Evolutionary conservation across 768 basidiomycete species (phyloP), one percentile per base, ranked within the genome.

Genomic region (Rhizopogon vesiculosus): DNA sequence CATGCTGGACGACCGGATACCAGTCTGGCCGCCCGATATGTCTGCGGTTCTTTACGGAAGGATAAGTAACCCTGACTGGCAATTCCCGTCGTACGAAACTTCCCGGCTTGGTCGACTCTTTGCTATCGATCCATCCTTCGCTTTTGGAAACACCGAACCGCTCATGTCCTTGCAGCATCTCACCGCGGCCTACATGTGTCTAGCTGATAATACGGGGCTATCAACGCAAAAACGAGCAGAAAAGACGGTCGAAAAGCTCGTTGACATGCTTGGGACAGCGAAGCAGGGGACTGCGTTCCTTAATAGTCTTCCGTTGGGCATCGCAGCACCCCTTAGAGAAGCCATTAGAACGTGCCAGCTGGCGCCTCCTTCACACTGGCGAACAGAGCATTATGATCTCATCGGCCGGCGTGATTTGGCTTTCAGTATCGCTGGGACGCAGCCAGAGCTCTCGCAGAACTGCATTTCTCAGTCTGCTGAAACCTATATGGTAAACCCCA

Each of bases 301-400:
- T 42, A 75, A 80, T 53, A 70, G 72, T 18, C 67, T 93, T 16
- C 85, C 90, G 1, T 66, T 91, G 10, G 89, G 90, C 0, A 75
- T 91, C 29, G 81, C 86, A 1, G 79, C 86, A 0, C 95, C 96
- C 1, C 71, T 98, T 5, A 75, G 87, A 52, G 97, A 98, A 67
- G 91, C 89, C 1, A 76, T 89, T n/a, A 74, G 92, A 57, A 85
- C 87, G 8, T 93, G 91, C 58, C 93, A 96, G 65, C 70, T 88
- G 6, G 79, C 84, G 0, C 91, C 95, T 3, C 84, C 87, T 1
- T 76, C 78, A 4, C 78, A 85, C 58, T 94, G 92, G 93, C 78
- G 85, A 0, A 61, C 70, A 28, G 70, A 72, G 25, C 70, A 72
- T 52, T 70, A 70, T 33, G 69, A 70, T 7, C 57, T 70, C 8